These are phyloP conservation scores for Leptographium flavum DNA, from an alignment of 2,329 filamentous ascomycete species.

Conservation along the genomic window DNA sequence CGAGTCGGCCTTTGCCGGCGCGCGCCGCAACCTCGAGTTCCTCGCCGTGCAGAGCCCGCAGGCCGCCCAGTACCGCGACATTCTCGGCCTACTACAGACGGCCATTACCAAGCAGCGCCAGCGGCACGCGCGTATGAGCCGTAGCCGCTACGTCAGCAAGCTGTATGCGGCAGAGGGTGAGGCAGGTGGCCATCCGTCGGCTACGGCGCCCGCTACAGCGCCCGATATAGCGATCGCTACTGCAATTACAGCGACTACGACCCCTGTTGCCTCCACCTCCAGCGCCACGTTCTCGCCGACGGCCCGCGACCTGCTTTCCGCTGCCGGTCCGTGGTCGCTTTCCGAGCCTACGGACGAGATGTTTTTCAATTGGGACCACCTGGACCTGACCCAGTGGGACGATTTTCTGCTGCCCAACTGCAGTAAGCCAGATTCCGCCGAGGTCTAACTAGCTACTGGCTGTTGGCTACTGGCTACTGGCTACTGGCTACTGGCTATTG, in stretches of 20 bases:
- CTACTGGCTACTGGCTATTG: too few species aligned
- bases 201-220: not conserved
- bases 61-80: conserved; percentile 11
- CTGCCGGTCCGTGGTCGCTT: not conserved
- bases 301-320: not conserved
- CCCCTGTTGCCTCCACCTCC: too few species aligned
- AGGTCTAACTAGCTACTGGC: not conserved
- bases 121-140: conserved; percentile 23
- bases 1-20: conserved; percentile 8
- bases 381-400: conserved; percentile 4
- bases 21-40: conserved; percentile 5
- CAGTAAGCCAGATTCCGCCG: not conserved
- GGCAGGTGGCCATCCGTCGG: too few species aligned
- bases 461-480: too few species aligned
- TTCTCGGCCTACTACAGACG: conserved; percentile 9
- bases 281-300: too few species aligned
- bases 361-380: conserved; percentile 2
- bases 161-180: not conserved
- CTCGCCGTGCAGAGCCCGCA: conserved; percentile 8
- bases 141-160: conserved; percentile 21
- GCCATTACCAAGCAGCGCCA: conserved; percentile 9
- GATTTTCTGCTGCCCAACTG: not conserved
- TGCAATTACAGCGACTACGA: not conserved
- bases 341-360: not conserved
- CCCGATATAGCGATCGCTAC: not conserved